phyloP scores from a whole-genome alignment of 2,329 filamentous ascomycete genomes.

The Fusarium pseudonygamai region DNA sequence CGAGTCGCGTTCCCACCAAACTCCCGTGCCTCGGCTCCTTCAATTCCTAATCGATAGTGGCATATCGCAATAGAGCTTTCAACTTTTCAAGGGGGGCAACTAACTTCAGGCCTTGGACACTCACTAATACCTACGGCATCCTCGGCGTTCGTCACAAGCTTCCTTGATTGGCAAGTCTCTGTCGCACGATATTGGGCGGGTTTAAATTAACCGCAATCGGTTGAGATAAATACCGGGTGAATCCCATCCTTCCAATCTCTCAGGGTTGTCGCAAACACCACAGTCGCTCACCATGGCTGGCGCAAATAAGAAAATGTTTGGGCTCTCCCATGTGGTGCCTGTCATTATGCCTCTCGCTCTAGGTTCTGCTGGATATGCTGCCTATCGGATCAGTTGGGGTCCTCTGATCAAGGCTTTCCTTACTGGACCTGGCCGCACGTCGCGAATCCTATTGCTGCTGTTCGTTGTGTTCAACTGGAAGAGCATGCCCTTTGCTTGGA shows the following conservation, averaged over 20 bases:
- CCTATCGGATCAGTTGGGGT: constrained; percentile 56
- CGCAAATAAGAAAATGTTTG: constrained; percentile 47
- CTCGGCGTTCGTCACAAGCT: neutral
- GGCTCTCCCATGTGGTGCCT: constrained; percentile 48
- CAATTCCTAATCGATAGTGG: constrained; percentile 5
- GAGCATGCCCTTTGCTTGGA: constrained; percentile 79
- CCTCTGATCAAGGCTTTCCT: constrained; percentile 55
- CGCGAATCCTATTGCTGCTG: constrained; percentile 61
- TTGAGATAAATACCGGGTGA: constrained; percentile 5
- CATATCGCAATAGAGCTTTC: constrained; percentile 10
- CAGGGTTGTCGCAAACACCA: constrained; percentile 11
- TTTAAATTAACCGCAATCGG: neutral
- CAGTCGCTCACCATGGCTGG: constrained; percentile 45
- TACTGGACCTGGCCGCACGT: constrained; percentile 63
- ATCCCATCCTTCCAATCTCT: neutral
- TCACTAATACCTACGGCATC: neutral
- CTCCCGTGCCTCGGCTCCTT: constrained; percentile 34
- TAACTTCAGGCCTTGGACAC: neutral
- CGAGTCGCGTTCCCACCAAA: constrained; percentile 24
- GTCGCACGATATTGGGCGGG: neutral
- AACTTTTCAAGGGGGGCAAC: neutral
- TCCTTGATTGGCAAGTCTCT: neutral
- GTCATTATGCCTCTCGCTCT: constrained; percentile 54
- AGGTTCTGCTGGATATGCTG: constrained; percentile 58
- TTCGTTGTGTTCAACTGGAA: constrained; percentile 75